Conservation (phyloP, 192 early-diverging fungal species). For the Coemansia sp. region DNA sequence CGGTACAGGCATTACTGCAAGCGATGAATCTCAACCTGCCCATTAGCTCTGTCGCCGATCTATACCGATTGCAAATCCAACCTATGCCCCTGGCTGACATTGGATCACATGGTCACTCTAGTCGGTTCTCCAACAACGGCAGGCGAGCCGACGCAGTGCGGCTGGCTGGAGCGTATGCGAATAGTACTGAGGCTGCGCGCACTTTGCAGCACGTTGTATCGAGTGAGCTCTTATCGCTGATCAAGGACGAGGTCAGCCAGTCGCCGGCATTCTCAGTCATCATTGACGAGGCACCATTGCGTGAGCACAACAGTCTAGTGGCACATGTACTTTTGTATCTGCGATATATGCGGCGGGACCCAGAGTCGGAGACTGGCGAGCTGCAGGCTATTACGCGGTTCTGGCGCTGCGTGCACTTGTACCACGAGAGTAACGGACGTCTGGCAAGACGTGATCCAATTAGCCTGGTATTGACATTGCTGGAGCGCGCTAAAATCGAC, state of each 20-base stretch:
- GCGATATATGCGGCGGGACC: constrained; percentile 45
- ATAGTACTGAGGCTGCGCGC: constrained; percentile 38
- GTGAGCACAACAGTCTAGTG: constrained; percentile 56
- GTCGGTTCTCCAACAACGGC: constrained; percentile 8
- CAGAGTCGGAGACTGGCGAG: constrained; percentile 23
- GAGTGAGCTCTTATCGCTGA: constrained; percentile 52
- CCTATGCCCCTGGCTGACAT: constrained; percentile 34
- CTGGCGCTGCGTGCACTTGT: constrained; percentile 56
- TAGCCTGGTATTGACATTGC: constrained; percentile 37
- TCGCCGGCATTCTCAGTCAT: constrained; percentile 55
- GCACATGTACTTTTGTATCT: constrained; percentile 50
- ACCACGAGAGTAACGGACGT: constrained; percentile 35
- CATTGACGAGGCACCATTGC: constrained; percentile 53
- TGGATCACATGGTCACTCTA: constrained; percentile 25
- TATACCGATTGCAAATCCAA: constrained; percentile 42
- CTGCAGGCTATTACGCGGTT: constrained; percentile 52
- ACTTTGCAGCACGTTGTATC: constrained; percentile 54
- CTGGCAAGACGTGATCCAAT: constrained; percentile 42
- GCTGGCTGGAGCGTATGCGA: constrained; percentile 31
- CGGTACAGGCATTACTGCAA: constrained; percentile 51
- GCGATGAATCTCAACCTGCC: constrained; percentile 54
- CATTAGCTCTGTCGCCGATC: constrained; percentile 41
- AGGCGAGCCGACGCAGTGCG: constrained; percentile 14
- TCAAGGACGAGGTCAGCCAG: constrained; percentile 57
- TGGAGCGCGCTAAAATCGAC: constrained; percentile 48